A percentile compares a stretch with the other conserved stretches of the same genome.
Evolutionary conservation across 2,329 filamentous ascomycete genomes (phyloP).

Genomic region (Colletotrichum falcatum): DNA sequence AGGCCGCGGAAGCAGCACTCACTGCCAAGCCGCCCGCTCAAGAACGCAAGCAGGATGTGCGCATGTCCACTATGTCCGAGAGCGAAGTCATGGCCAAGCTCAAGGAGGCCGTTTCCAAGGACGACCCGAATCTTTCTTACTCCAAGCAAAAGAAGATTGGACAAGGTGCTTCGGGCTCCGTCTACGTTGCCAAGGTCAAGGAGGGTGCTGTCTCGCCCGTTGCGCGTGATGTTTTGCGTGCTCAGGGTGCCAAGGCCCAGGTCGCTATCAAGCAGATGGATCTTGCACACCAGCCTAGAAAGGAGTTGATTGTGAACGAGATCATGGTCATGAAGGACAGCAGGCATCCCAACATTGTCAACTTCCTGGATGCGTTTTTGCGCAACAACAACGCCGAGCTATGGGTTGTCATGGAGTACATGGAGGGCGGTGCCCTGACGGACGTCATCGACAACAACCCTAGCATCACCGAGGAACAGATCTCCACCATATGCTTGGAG

Average conservation of each 20-base stretch:
- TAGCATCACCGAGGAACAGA: conserved; percentile 94
- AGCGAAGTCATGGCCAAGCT: conserved; percentile 96
- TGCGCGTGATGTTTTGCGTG: conserved; percentile 81
- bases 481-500: conserved; percentile 96
- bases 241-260: conserved; percentile 84
- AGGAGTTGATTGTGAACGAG: conserved; percentile 98
- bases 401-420: conserved; percentile 99
- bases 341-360: conserved; percentile 98
- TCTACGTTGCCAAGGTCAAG: conserved; percentile 97
- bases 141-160: conserved; percentile 99
- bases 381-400: conserved; percentile 94
- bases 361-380: conserved; percentile 96
- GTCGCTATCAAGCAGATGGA: conserved; percentile 99
- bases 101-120: conserved; percentile 93
- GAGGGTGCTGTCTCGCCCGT: conserved; percentile 85
- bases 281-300: conserved; percentile 93
- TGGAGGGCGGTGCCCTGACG: conserved; percentile 97
- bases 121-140: conserved; percentile 94
- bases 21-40: conserved; percentile 81
- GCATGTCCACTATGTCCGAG: conserved; percentile 99
- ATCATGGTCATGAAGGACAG: conserved; percentile 99
- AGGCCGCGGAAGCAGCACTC: conserved; percentile 89
- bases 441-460: conserved; percentile 99
- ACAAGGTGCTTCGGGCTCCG: conserved; percentile 96
- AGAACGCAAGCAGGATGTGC: conserved; percentile 89